A percentile compares a stretch with the other conserved stretches of the same genome.
Conservation (phyloP, 495 filamentous ascomycete species). For the Neurospora intermedia region DNA sequence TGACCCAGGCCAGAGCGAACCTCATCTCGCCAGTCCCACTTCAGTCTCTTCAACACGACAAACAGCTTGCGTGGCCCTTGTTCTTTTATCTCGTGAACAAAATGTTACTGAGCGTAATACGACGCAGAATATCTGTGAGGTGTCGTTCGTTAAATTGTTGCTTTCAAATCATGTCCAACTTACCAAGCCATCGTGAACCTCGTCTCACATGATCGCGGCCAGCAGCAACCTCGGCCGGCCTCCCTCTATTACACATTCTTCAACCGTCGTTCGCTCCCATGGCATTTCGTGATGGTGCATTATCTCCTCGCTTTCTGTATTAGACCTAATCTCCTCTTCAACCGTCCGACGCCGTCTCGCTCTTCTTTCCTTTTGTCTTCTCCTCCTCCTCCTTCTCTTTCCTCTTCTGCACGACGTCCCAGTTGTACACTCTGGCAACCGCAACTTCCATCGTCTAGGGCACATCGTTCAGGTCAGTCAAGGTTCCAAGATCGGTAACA, state of each 20-base stretch:
- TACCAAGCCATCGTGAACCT: background rate
- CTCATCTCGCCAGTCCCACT: background rate
- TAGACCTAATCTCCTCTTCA: conserved; percentile 5
- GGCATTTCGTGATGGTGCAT: background rate
- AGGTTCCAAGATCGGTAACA: background rate
- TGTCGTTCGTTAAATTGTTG: background rate
- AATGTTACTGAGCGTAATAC: background rate
- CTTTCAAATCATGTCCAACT: background rate
- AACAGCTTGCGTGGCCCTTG: background rate
- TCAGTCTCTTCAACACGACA: background rate
- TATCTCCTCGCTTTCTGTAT: background rate
- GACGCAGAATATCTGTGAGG: background rate
- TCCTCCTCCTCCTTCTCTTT: conserved; percentile 74
- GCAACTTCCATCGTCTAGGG: conserved; percentile 92
- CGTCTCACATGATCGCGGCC: background rate
- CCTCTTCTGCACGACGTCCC: conserved; percentile 88
- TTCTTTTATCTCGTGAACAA: background rate
- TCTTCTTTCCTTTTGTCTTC: conserved; percentile 25
- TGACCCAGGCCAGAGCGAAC: background rate
- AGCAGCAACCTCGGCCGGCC: background rate
- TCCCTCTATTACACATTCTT: background rate
- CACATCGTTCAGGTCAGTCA: conserved; percentile 14
- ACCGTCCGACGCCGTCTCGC: conserved; percentile 13
- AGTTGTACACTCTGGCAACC: conserved; percentile 94
- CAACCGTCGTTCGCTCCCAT: background rate